Conservation (phyloP, 2,329 filamentous ascomycete genomes). For the Aspergillus intermedius region DNA sequence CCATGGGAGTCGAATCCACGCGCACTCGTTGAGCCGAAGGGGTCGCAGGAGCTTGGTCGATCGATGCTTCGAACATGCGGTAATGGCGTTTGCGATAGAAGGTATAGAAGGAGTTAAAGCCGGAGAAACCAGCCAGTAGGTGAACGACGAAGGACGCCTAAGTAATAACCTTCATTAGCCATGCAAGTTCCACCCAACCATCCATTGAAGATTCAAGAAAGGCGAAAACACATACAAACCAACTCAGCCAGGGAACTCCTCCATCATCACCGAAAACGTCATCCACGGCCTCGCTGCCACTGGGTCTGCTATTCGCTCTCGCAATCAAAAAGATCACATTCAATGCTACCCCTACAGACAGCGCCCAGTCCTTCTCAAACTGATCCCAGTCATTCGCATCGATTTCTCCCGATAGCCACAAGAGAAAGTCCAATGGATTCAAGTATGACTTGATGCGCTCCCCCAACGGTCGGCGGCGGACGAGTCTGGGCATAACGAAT, state of each 20-base stretch:
- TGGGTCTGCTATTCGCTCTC: slow-evolving; percentile 63
- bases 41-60: slow-evolving; percentile 69
- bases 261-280: slow-evolving; percentile 76
- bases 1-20: slow-evolving; percentile 73
- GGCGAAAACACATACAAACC: slow-evolving; percentile 46
- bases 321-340: slow-evolving; percentile 79
- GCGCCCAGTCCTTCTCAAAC: slow-evolving; percentile 62
- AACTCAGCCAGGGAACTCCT: slow-evolving; percentile 60
- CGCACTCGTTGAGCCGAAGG: slow-evolving; percentile 83
- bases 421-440: slow-evolving; percentile 80
- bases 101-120: slow-evolving; percentile 72
- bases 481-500: slow-evolving; percentile 66
- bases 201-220: no score
- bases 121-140: slow-evolving; percentile 59
- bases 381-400: slow-evolving; percentile 90
- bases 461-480: slow-evolving; percentile 70
- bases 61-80: slow-evolving; percentile 78
- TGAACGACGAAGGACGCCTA: slow-evolving; percentile 68
- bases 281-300: slow-evolving; percentile 51
- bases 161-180: slow-evolving; percentile 6
- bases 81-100: slow-evolving; percentile 78
- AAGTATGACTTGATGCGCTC: slow-evolving; percentile 76
- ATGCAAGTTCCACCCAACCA: neutral
- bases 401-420: slow-evolving; percentile 89
- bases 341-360: slow-evolving; percentile 65